Conservation (phyloP, 2,329 filamentous ascomycete genomes). For the Aspergillus calidoustus region DNA sequence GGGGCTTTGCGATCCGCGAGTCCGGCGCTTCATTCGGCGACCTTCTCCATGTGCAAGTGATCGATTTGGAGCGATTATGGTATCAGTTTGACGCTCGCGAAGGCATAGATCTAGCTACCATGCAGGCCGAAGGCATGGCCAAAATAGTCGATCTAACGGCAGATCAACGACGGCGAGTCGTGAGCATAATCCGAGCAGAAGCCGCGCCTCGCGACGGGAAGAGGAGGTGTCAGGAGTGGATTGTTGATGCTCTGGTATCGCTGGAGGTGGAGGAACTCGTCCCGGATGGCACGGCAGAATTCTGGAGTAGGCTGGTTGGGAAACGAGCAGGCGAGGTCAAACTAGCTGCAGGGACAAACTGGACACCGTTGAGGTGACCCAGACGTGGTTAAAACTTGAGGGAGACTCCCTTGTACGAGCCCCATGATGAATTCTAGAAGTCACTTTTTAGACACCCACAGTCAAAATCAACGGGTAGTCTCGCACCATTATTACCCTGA, state of each 20-base stretch:
- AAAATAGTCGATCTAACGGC: conserved; percentile 24
- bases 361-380: conserved; percentile 2
- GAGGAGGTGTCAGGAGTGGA: conserved; percentile 32
- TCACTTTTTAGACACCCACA: neutral
- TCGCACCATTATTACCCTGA: neutral
- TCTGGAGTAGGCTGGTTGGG: conserved; percentile 32
- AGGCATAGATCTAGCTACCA: conserved; percentile 27
- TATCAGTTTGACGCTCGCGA: conserved; percentile 30
- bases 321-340: conserved; percentile 17
- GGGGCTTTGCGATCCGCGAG: conserved; percentile 30
- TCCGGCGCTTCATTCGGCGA: conserved; percentile 27
- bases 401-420: neutral
- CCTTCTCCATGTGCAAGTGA: conserved; percentile 32
- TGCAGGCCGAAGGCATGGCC: conserved; percentile 29
- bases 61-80: conserved; percentile 29
- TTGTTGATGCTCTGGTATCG: conserved; percentile 29
- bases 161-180: conserved; percentile 24
- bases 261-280: conserved; percentile 34
- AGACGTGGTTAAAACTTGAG: neutral
- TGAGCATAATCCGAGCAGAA: conserved; percentile 25
- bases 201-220: conserved; percentile 27
- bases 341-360: neutral
- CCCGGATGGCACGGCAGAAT: conserved; percentile 26
- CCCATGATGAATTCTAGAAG: neutral
- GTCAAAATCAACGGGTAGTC: neutral